These are phyloP conservation scores for Phytophthora capsici DNA, from an alignment of 352 stramenopile species.

Conservation along the genomic window DNA sequence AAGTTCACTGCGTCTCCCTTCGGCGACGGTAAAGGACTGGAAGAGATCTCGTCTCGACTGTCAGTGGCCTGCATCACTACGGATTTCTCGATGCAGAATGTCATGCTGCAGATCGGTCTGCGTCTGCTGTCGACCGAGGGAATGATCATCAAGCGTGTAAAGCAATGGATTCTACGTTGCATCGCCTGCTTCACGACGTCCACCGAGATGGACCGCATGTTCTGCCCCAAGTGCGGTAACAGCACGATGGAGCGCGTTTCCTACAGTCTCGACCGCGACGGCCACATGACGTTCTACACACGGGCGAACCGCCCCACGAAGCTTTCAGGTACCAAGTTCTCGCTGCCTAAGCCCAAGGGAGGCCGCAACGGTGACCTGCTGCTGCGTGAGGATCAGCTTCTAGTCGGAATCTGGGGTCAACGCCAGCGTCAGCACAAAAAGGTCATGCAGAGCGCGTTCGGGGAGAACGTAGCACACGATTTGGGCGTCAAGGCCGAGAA, in stretches of 20 bases:
- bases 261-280: constrained; percentile 93
- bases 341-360: constrained; percentile 95
- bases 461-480: constrained; percentile 94
- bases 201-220: constrained; percentile 93
- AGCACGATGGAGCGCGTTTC: constrained; percentile 95
- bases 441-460: constrained; percentile 94
- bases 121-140: constrained; percentile 80
- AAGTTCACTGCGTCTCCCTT: constrained; percentile 81
- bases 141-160: constrained; percentile 89
- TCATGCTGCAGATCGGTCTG: constrained; percentile 90
- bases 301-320: constrained; percentile 86
- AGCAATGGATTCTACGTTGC: constrained; percentile 97
- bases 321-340: constrained; percentile 97
- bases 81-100: constrained; percentile 92
- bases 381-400: constrained; percentile 97
- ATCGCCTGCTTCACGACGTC: constrained; percentile 96
- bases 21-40: constrained; percentile 69
- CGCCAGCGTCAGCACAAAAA: constrained; percentile 92
- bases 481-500: constrained; percentile 94
- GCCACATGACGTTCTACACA: constrained; percentile 89
- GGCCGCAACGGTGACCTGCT: constrained; percentile 95
- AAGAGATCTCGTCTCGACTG: constrained; percentile 62
- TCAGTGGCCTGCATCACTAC: constrained; percentile 85
- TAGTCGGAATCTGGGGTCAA: constrained; percentile 97
- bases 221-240: constrained; percentile 97